Evolutionary conservation across 2,329 filamentous ascomycete genomes (phyloP), one percentile per base, ranked within the genome.

Genomic region (Fusarium secorum): DNA sequence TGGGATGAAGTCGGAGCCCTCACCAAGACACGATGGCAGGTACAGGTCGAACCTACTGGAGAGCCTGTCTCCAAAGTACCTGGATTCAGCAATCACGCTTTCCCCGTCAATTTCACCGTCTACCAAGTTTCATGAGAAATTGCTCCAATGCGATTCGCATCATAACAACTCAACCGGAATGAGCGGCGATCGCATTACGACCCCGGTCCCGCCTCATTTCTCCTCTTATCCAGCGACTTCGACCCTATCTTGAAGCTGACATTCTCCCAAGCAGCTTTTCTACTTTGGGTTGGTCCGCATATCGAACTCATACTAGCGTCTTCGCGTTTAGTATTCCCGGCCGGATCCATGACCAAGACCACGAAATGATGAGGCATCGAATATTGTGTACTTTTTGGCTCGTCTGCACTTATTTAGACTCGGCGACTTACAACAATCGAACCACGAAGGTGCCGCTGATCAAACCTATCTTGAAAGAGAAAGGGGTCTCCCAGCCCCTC

Each of bases 1-100:
- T 89, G 87, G 87, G 80, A 86, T 56, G 83, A 87, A 65, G 82
- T 88, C 30, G 85, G 85, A 13, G 67, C 64, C 35, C 74, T 83
- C 56, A 88, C 86, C 1, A 81, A 79, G 28, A 88, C 86, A 3
- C 75, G 72, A 42, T 88, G 87, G 87, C 78, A 79, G 54, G 83
- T 86, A 3, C 79, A 84, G 51, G 70, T 85, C 54, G 81, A 85
- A 63, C 55, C 68, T 1, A 70, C 72, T 7, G 75, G 74, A 22
- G 75, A 78, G 30, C 60, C 68, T 17, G 52, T 73, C 33, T 62
- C 66, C 14, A 72, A 70, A 52, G 57, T 78, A n/a, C 72, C 77
- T 26, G 75, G 73, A 17, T 70, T 77, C 52, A 74, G 61, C 26
- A 76, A 73, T 39, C 71, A 74, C 53, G 70, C 72, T 28, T 74